Percentiles rank a stretch among this genome's conserved stretches.
These are phyloP conservation scores for Sclerotinia nivalis DNA, from an alignment of 2,329 filamentous ascomycete genomes.

Conservation along the genomic window DNA sequence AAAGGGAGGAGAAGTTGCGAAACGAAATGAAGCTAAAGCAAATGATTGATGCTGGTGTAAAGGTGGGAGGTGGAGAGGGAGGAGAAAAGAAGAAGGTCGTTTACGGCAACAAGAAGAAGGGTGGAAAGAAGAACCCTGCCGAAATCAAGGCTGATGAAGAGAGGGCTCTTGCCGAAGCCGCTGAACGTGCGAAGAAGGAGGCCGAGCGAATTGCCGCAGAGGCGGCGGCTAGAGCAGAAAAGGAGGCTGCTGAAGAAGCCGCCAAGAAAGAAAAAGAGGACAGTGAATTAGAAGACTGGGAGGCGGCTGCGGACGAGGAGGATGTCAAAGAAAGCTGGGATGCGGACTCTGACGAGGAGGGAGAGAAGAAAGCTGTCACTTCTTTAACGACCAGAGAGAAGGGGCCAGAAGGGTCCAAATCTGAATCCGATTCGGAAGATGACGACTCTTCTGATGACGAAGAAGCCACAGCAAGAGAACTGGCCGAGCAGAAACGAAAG, in stretches of 20 bases:
- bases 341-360: slow-evolving; percentile 72
- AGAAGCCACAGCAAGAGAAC: slow-evolving; percentile 69
- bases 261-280: slow-evolving; percentile 55
- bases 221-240: slow-evolving; percentile 60
- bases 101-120: slow-evolving; percentile 75
- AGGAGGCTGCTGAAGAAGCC: slow-evolving; percentile 57
- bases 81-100: slow-evolving; percentile 67
- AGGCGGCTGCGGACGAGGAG: slow-evolving; percentile 75
- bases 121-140: slow-evolving; percentile 52
- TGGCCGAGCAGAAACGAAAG: slow-evolving; percentile 75
- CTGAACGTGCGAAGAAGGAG: slow-evolving; percentile 66
- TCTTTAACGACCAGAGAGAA: slow-evolving; percentile 33
- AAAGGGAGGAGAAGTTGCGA: slow-evolving; percentile 77
- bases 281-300: slow-evolving; percentile 79
- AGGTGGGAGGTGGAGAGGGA: slow-evolving; percentile 62
- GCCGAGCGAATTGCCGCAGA: slow-evolving; percentile 67
- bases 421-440: slow-evolving; percentile 61
- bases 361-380: slow-evolving; percentile 44
- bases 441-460: slow-evolving; percentile 58
- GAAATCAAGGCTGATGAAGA: slow-evolving; percentile 71
- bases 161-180: slow-evolving; percentile 74
- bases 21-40: slow-evolving; percentile 81
- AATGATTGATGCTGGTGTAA: slow-evolving; percentile 77
- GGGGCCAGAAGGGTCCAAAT: slow-evolving; percentile 58
- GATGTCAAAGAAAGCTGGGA: slow-evolving; percentile 96